Conservation (phyloP, 75 land plant genomes). For the Pinus albicaulis region DNA sequence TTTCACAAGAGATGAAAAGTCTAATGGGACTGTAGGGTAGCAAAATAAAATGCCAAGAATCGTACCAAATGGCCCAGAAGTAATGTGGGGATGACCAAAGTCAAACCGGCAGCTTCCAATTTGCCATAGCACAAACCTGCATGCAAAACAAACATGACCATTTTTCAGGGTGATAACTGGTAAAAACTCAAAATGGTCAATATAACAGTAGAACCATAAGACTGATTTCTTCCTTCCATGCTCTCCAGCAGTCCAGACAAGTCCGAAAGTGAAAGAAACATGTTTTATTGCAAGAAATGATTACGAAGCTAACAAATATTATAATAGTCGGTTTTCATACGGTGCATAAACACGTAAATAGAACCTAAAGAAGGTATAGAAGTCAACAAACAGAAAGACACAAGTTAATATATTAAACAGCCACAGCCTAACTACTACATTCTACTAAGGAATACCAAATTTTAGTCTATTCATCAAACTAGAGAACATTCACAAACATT, state of each 20-base stretch:
- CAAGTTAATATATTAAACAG: not conserved
- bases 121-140: conserved; percentile 98
- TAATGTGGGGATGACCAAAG: conserved; percentile 81
- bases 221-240: not conserved
- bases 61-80: conserved; percentile 97
- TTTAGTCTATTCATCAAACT: not conserved
- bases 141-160: not conserved
- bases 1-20: not conserved
- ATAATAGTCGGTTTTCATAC: not conserved
- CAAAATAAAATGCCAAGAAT: conserved; percentile 7
- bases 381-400: not conserved
- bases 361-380: not conserved
- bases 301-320: not conserved
- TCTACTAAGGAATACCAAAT: not conserved
- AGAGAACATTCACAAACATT: not conserved
- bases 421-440: not conserved
- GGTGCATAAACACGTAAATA: not conserved
- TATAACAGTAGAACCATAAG: not conserved
- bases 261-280: not conserved
- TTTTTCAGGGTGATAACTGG: not conserved
- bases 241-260: not conserved
- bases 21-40: not conserved
- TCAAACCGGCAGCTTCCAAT: conserved; percentile 83
- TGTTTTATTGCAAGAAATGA: not conserved
- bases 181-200: not conserved